phyloP scores from a whole-genome alignment of 2,329 filamentous ascomycete species.

The Verruconis gallopava region DNA sequence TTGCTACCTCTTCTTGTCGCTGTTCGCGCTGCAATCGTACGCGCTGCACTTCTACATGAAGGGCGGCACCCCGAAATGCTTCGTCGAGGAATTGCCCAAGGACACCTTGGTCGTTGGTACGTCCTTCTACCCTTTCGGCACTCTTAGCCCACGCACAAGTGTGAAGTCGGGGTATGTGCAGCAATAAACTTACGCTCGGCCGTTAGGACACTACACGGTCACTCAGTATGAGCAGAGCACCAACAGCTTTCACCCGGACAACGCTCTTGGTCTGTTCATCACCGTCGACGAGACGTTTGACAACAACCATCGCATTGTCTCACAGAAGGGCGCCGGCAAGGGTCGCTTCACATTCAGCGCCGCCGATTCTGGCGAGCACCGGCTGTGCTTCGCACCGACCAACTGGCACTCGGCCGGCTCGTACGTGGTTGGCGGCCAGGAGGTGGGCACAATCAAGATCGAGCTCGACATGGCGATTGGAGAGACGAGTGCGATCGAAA shows the following conservation, averaged over 20 bases:
- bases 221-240: conserved; percentile 67
- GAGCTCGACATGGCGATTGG: conserved; percentile 86
- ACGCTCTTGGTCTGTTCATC: conserved; percentile 71
- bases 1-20: conserved; percentile 39
- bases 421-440: conserved; percentile 52
- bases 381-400: conserved; percentile 81
- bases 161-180: not conserved
- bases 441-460: conserved; percentile 68
- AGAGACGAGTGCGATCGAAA: conserved; percentile 87
- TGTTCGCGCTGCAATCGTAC: conserved; percentile 49
- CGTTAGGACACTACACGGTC: conserved; percentile 64
- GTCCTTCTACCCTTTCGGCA: conserved; percentile 20
- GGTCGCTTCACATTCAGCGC: conserved; percentile 94
- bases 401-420: conserved; percentile 55
- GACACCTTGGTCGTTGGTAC: conserved; percentile 85
- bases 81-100: conserved; percentile 96
- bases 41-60: conserved; percentile 96
- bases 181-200: not conserved
- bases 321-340: conserved; percentile 59
- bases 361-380: conserved; percentile 88
- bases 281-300: conserved; percentile 96
- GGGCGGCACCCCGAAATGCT: conserved; percentile 75
- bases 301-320: conserved; percentile 92
- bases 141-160: no score
- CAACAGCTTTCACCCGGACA: conserved; percentile 57